Evolutionary conservation across 352 stramenopile species (phyloP), one percentile per base, ranked within the genome.

Genomic region (Halophytophthora batemanensis): DNA sequence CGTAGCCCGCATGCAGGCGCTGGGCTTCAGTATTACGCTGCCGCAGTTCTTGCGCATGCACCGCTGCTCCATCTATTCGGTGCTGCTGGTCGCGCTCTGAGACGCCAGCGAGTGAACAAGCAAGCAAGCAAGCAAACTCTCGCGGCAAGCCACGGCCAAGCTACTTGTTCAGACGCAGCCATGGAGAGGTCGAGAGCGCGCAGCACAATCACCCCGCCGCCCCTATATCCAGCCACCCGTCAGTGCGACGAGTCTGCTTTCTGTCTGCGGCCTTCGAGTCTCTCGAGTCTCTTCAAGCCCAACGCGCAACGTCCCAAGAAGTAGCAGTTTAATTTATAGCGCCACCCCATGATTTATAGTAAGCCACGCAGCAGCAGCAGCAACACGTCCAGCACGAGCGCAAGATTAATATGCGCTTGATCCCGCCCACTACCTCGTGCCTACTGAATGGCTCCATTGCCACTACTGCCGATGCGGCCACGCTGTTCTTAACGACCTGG

Each of bases 11-110:
- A 87, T 90, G 77, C 77, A 88, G 49, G 50, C 54, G 19, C 47
- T 86, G 45, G 79, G 79, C 33, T 77, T 90, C 44, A 74, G 66
- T 53, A 79, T 90, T 52, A 74, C 72, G 18, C 56, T 82, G 15
- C 45, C 69, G 28, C 77, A 87, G 61, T 83, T 90, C 56, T 61
- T 87, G 40, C 52, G 68, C 19, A 64, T 90, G 53, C 70, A 65
- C 36, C 74, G 77, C 19, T 88, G 79, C 71, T 86, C 72, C 41
- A 82, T 90, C 64, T 90, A 88, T 64, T 76, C 67, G 17, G 66
- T 90, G 53, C 53, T 90, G 23, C 42, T 86, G 1, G 64, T 77
- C 22, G 76, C 73, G 42, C 59, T 90, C n/a, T 83, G 53, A 74
- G n/a, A 6, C 22, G 5, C 22, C 11, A 31, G 25, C 25, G 25